Evolutionary conservation across 345 rosid species (phyloP), one percentile per base, ranked within the genome.

Genomic region (Lepidium sativum): DNA sequence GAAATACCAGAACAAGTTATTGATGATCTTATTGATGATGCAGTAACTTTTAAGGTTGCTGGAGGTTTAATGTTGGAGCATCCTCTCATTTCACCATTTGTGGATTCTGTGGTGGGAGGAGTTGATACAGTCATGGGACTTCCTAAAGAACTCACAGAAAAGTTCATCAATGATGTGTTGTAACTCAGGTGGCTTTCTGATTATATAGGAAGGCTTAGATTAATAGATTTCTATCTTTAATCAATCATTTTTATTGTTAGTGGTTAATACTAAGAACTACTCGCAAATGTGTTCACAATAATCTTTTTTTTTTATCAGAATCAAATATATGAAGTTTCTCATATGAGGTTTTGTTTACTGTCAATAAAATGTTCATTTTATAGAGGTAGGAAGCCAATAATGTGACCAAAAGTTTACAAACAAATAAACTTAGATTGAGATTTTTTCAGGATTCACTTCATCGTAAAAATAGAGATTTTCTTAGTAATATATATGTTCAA

Each of bases 11-110:
- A 79, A 32, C 78, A 84, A 61, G 81, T 89, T 71, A 83, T 87
- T 2, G 92, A 84, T 20, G 83, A 69, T 60, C 79, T 92, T 90
- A 80, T 94, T 69, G 90, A 86, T 16, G 99, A 94, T 69, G 90
- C 78, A 53, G 65, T 79, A 62, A 79, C 86, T 4, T 81, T 71
- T 64, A 81, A 83, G 25, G 89, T 86, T 53, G 97, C 99, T 5
- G 99, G 99, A 23, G 99, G 92, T 14, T 76, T 90, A 69, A 88
- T 81, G 60, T 75, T 94, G 35, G 99, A 94, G 73, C 97, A 94
- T 81, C 99, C 95, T 11, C 63, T 90, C 47, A 77, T 83, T 29
- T 75, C 82, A 57, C 99, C 97, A 5, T 86, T 78, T 41, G 81
- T 94, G 47, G 88, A 90, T 73, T 67, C 86, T 15, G 97, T 94